Evolutionary conservation across 441 rosid genomes (phyloP).

Genomic region (Croton laevigatus): DNA sequence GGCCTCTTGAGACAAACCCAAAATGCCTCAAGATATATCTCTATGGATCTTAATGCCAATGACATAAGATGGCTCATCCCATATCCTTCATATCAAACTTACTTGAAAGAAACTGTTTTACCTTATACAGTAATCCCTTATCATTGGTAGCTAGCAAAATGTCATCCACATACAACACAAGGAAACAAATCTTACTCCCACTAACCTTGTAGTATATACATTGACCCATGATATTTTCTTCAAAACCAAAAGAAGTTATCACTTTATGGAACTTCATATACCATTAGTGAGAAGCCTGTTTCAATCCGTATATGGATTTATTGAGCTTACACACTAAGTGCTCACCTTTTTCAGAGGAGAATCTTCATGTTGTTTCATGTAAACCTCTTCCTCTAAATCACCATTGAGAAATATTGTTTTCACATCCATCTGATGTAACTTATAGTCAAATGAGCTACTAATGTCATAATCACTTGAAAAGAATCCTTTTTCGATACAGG

Average conservation of each 20-base stretch:
- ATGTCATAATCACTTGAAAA: neutral
- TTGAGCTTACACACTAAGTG: neutral
- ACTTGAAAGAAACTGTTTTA: no score
- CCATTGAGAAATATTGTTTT: neutral
- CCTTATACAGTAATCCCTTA: no score
- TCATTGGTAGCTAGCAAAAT: neutral
- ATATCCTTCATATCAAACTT: no score
- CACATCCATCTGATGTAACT: constrained; percentile 5
- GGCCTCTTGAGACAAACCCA: no score
- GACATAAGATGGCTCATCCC: no score
- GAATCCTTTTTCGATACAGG: neutral
- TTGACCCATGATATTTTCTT: neutral
- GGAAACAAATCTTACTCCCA: neutral
- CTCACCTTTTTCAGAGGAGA: neutral
- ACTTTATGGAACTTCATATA: neutral
- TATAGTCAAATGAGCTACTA: neutral
- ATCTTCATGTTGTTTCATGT: neutral
- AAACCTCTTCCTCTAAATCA: neutral
- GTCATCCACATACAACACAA: neutral
- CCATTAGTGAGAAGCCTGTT: neutral
- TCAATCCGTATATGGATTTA: constrained; percentile 6
- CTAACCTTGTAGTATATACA: neutral
- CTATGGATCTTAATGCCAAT: no score
- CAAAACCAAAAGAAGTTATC: neutral
- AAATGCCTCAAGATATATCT: no score